Evolutionary conservation across 352 stramenopile species (phyloP), one percentile per base, ranked within the genome.

Genomic region (Phytophthora melonis): DNA sequence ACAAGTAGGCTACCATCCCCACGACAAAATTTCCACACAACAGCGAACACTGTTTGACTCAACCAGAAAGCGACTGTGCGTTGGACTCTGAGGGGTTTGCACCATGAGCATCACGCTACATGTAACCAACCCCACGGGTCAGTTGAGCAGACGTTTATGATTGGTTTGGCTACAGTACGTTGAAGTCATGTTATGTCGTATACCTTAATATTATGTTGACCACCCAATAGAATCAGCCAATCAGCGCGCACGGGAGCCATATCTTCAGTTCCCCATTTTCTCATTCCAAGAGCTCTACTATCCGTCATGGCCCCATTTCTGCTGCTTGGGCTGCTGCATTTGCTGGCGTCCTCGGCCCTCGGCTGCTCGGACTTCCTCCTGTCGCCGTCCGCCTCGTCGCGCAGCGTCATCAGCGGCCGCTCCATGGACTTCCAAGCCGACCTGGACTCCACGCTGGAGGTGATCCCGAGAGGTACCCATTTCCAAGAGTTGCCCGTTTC

Each of bases 371-470:
- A 93, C 68, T 91, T 93, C 62, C 53, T 84, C 10, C 69, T 91
- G 18, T 89, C 90, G 53, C 30, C 66, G 32, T 68, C 66, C 9
- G 60, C 23, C 34, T 67, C 66, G 1, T 53, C 61, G 14, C 54
- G 5, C 10, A 75, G 59, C 52, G 80, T 89, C 60, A 45, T 91
- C 36, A 88, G 75, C 25, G 83, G 72, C 4, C 81, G 83, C 21
- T 77, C 83, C 30, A 91, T 91, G 83, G 83, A 91, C 67, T 91
- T 89, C 62, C 67, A 79, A 36, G 68, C 79, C 7, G 83, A 91
- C 62, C 68, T 91, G 8, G 55, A 74, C 54, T 82, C 68, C 32
- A 56, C 77, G 14, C 55, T 89, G 5, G 83, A 91, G 49, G 80
- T 91, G 34, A 75, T 91, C 19, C 83, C 83, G 9, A 78, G 82